Conservation (phyloP, 1,139 yeast species). For the Blastobotrys arbuscula region DNA sequence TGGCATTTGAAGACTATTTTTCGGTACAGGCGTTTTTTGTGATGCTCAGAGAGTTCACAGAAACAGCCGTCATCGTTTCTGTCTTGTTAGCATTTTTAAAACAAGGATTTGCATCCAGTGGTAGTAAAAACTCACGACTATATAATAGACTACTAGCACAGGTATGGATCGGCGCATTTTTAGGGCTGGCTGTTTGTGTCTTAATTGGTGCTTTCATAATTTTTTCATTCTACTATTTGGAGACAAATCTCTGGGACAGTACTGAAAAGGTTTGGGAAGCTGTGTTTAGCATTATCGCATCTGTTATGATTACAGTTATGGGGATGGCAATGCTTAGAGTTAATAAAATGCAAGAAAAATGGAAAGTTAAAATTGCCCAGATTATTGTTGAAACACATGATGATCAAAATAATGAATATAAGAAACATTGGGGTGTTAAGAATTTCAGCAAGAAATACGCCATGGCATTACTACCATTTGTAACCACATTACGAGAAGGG, state of each 20-base stretch:
- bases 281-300: constrained; percentile 71
- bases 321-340: constrained; percentile 81
- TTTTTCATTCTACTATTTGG: constrained; percentile 66
- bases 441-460: constrained; percentile 54
- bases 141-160: constrained; percentile 58
- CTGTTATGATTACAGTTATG: constrained; percentile 79
- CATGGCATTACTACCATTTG: constrained; percentile 70
- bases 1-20: constrained; percentile 45
- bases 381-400: constrained; percentile 41
- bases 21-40: constrained; percentile 81
- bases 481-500: constrained; percentile 86
- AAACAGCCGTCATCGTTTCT: constrained; percentile 81
- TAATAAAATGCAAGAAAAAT: constrained; percentile 80
- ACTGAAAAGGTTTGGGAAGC: constrained; percentile 95
- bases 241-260: constrained; percentile 73
- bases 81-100: constrained; percentile 76
- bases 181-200: constrained; percentile 70
- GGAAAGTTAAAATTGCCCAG: constrained; percentile 66
- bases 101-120: constrained; percentile 41
- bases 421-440: constrained; percentile 16
- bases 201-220: constrained; percentile 72
- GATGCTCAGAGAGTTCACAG: constrained; percentile 78
- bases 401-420: neutral
- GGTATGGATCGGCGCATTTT: constrained; percentile 77
- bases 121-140: constrained; percentile 38